Evolutionary conservation across 2,329 filamentous ascomycete genomes (phyloP).

Genomic region (Arthrinium phaeospermum): DNA sequence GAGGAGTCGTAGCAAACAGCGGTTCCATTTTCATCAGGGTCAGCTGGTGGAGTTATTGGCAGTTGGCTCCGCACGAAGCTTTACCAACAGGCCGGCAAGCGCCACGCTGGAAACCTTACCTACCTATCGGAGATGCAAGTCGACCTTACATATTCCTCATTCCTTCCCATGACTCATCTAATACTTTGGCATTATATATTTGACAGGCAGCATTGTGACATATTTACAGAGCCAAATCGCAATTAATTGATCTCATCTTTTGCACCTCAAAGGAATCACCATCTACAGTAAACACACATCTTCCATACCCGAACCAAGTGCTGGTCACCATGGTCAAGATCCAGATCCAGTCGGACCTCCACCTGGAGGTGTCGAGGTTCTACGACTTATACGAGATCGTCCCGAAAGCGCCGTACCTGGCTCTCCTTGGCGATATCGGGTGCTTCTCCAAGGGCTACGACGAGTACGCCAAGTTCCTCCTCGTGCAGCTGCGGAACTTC

Average conservation of each 20-base stretch:
- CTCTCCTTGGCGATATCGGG: slow-evolving; percentile 63
- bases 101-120: background rate
- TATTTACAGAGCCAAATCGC: no score
- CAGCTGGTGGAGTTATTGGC: background rate
- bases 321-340: slow-evolving; percentile 34
- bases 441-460: slow-evolving; percentile 45
- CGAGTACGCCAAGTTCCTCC: slow-evolving; percentile 53
- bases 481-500: slow-evolving; percentile 54
- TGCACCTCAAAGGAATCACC: background rate
- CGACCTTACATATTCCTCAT: background rate
- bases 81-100: background rate
- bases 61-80: background rate
- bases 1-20: background rate
- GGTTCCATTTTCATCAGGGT: background rate
- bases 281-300: background rate
- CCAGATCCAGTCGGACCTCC: slow-evolving; percentile 63
- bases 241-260: no score
- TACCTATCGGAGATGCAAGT: background rate
- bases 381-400: slow-evolving; percentile 58
- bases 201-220: no score
- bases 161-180: background rate
- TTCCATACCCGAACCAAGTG: background rate
- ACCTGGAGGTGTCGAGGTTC: slow-evolving; percentile 54
- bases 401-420: slow-evolving; percentile 55
- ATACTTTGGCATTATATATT: no score